These are phyloP conservation scores for Nakazawaea molendinolei DNA, from an alignment of 805 yeast species.

Conservation along the genomic window DNA sequence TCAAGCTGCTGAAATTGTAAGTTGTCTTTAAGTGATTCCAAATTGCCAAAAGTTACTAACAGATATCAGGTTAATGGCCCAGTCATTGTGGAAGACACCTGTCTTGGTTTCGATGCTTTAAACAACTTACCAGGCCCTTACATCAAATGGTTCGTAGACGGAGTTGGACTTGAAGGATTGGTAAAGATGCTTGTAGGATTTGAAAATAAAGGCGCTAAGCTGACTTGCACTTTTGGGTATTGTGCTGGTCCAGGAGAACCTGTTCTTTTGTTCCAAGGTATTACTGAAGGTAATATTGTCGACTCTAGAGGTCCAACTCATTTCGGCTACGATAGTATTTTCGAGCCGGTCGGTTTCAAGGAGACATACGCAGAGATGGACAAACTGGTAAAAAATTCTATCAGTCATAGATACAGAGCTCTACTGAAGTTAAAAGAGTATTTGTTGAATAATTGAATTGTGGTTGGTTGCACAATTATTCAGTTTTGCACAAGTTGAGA, in stretches of 20 bases:
- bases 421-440: constrained; percentile 62
- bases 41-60: constrained; percentile 4
- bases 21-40: too few relatives aligned
- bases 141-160: constrained; percentile 81
- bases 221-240: constrained; percentile 89
- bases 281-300: constrained; percentile 76
- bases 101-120: constrained; percentile 75
- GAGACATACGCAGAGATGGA: constrained; percentile 89
- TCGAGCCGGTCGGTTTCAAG: constrained; percentile 71
- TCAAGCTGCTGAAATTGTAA: constrained; percentile 55
- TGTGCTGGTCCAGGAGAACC: constrained; percentile 74
- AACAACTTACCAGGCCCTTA: constrained; percentile 85
- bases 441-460: constrained; percentile 28
- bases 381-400: constrained; percentile 64
- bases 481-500: too few relatives aligned
- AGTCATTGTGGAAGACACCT: constrained; percentile 92
- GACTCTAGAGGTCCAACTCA: constrained; percentile 66
- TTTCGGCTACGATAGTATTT: constrained; percentile 95
- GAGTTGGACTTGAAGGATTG: constrained; percentile 70
- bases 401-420: constrained; percentile 87
- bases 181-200: constrained; percentile 74
- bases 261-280: constrained; percentile 78
- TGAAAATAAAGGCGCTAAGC: constrained; percentile 78
- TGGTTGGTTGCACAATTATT: too few relatives aligned
- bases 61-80: constrained; percentile 50